Base-by-base conservation (phyloP, 1,284 basidiomycete genomes). In the Papiliotrema fonsecae region DNA sequence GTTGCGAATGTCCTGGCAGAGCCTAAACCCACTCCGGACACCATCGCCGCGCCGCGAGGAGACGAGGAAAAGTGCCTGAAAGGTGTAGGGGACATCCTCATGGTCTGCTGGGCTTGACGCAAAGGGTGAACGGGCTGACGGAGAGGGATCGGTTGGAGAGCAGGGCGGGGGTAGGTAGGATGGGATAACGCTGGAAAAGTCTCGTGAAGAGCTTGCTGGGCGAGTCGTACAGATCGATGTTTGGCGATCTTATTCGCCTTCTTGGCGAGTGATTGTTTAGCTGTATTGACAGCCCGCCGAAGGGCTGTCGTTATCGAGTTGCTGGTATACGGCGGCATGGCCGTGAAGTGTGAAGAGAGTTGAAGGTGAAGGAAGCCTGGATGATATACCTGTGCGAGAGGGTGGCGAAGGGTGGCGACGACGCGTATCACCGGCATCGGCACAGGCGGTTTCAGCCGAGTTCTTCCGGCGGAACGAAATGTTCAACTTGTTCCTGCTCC, bases 21-120 rank as follows among this genome's bases (percentile, higher is more conserved):
- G 7, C 64, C 63, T 13, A 71, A 55, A 3, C 69, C 69, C 10
- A 69, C 60, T 35, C 57, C 55, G 19, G 57, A 52, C 22, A 51
- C 54, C 22, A 63, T 56, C 9, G 52, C 55, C 6, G 60, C 46
- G 24, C 64, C 60, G 21, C 57, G 50, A 4, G 55, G 45, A 32
- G 48, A 49, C 19, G 32, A 45, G 18, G 48, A 54, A 24, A 55
- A 27, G 9, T 37, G 26, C n/a, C 41, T 25, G 26, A 42, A 47
- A n/a, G n/a, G 34, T 18, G 16, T 18, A 22, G n/a, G 24, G 22
- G 38, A 22, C 26, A 45, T 41, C 31, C 11, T 16, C 31, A n/a
- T n/a, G 41, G 46, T 11, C 28, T 25, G 41, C 37, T 4, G 19
- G 18, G 10, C 39, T n/a, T n/a, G 45, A 21, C 34, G 40, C 47